These are phyloP conservation scores for Penicillium turbatum DNA, from an alignment of 495 filamentous ascomycete species.

Conservation along the genomic window DNA sequence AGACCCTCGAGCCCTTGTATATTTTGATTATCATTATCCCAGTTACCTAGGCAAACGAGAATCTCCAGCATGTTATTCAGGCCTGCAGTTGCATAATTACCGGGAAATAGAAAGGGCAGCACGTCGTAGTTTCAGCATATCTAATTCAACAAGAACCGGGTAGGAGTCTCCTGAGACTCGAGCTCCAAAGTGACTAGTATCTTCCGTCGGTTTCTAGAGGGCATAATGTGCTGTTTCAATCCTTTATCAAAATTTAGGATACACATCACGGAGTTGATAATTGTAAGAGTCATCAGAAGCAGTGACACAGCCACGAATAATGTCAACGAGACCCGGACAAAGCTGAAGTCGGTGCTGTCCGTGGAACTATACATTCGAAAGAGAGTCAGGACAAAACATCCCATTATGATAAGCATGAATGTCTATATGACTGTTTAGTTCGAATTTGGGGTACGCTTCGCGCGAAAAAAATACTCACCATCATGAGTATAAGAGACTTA, in stretches of 20 bases:
- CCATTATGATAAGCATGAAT: conserved; percentile 12
- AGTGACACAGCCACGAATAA: conserved; percentile 16
- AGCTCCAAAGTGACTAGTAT: conserved; percentile 1
- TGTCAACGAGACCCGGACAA: conserved; percentile 16
- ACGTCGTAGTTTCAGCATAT: background rate
- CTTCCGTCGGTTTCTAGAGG: background rate
- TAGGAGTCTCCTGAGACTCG: conserved; percentile 1
- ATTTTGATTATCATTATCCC: too few relatives aligned
- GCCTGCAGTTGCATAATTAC: background rate
- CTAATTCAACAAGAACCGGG: conserved; percentile 5
- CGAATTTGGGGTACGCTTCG: background rate
- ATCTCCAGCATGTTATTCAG: background rate
- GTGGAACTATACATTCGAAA: conserved; percentile 1
- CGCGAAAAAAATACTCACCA: conserved; percentile 3
- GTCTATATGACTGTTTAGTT: conserved; percentile 11
- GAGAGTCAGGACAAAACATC: conserved; percentile 9
- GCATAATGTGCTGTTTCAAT: conserved; percentile 12
- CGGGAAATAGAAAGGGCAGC: background rate
- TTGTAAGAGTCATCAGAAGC: conserved; percentile 9
- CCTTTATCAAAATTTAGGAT: conserved; percentile 23
- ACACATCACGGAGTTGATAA: conserved; percentile 18
- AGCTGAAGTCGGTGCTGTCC: background rate
- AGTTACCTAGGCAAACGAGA: background rate
- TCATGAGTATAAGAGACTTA: conserved; percentile 10
- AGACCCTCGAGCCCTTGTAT: too few relatives aligned